Conservation (phyloP, 371 early-diverging fungal genomes). For the Nosema muscidifuracis region DNA sequence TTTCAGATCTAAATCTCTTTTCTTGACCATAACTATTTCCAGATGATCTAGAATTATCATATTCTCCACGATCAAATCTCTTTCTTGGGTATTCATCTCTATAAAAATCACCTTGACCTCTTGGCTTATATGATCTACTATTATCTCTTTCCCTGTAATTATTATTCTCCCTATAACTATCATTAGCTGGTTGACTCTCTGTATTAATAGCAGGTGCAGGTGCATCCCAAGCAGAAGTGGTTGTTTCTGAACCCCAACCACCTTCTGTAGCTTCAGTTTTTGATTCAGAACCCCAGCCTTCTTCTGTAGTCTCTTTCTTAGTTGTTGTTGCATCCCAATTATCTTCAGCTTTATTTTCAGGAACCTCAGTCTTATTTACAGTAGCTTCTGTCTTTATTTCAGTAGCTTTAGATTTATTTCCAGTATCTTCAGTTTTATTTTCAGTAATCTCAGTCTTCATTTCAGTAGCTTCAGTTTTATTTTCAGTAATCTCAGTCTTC, state of each 20-base stretch:
- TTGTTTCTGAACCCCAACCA: neutral
- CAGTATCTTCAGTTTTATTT: neutral
- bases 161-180: neutral
- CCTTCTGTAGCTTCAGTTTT: neutral
- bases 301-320: neutral
- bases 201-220: neutral
- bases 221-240: neutral
- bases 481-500: neutral
- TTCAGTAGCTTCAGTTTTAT: neutral
- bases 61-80: neutral
- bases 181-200: too few relatives aligned
- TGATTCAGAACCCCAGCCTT: too few relatives aligned
- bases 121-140: neutral
- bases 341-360: neutral
- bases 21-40: neutral
- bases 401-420: neutral
- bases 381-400: neutral
- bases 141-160: neutral
- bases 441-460: neutral
- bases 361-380: neutral
- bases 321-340: neutral
- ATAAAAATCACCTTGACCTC: too few relatives aligned
- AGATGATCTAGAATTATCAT: neutral
- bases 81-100: conserved; percentile 3
- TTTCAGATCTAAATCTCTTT: conserved; percentile 5